Conservation (phyloP, 1,284 basidiomycete species). For the Moesziomyces sp. region DNA sequence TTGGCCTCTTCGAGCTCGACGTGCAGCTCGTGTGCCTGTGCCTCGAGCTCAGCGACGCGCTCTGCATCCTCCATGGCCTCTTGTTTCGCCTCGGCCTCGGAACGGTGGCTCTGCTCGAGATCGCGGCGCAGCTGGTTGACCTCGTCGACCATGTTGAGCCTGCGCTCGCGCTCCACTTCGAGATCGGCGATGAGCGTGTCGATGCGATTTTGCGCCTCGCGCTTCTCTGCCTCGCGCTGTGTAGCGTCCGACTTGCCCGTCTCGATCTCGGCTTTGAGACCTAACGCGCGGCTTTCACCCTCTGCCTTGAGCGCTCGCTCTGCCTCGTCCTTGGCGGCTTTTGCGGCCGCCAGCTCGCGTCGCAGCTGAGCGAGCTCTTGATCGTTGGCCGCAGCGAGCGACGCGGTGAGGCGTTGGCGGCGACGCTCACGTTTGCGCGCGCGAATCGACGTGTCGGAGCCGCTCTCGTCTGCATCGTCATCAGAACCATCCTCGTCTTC, state of each 20-base stretch:
- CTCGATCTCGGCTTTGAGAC: conserved; percentile 33
- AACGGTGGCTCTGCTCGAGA: conserved; percentile 49
- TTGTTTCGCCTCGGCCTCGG: conserved; percentile 44
- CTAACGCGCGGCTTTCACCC: conserved; percentile 9
- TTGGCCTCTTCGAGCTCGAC: conserved; percentile 59
- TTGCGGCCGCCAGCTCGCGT: conserved; percentile 20
- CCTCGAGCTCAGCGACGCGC: conserved; percentile 54
- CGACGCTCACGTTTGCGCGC: conserved; percentile 23
- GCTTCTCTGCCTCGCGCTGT: conserved; percentile 24
- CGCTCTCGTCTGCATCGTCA: conserved; percentile 33
- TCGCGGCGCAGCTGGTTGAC: conserved; percentile 53
- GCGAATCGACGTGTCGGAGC: conserved; percentile 44
- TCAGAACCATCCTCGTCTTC: conserved; percentile 37
- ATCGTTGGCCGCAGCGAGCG: conserved; percentile 23
- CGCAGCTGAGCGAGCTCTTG: conserved; percentile 25
- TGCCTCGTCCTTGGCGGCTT: conserved; percentile 25
- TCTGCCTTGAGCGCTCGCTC: conserved; percentile 25
- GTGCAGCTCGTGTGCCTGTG: conserved; percentile 50
- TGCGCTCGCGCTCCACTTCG: conserved; percentile 53
- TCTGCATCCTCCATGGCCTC: conserved; percentile 57
- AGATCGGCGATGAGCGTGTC: conserved; percentile 40
- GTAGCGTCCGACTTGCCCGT: conserved; percentile 23
- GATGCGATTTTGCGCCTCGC: conserved; percentile 12
- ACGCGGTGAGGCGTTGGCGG: conserved; percentile 28
- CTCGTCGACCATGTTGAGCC: conserved; percentile 61